phyloP scores from a whole-genome alignment of 108 stramenopile species.

The Discostella pseudostelligera region DNA sequence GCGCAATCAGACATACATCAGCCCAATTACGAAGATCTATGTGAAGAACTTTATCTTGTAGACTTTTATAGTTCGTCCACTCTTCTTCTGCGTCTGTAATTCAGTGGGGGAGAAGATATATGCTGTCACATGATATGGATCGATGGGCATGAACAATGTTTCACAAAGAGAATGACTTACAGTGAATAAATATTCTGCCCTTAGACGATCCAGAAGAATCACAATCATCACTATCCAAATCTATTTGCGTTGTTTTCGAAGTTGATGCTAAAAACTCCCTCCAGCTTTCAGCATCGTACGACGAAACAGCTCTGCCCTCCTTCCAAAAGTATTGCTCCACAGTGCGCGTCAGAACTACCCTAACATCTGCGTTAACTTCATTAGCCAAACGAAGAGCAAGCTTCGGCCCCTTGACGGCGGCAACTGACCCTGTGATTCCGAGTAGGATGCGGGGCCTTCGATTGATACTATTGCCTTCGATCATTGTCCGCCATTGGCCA shows the following conservation, averaged over 20 bases:
- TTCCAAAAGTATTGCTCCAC: slow-evolving; percentile 75
- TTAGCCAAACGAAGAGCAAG: slow-evolving; percentile 62
- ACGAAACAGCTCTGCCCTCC: slow-evolving; percentile 25
- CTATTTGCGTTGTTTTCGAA: not conserved
- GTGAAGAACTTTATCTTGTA: slow-evolving; percentile 87
- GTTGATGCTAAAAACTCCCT: slow-evolving; percentile 27
- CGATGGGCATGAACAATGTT: not conserved
- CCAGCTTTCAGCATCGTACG: slow-evolving; percentile 65
- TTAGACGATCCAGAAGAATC: slow-evolving; percentile 24
- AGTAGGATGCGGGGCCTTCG: slow-evolving; percentile 57
- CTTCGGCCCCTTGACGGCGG: slow-evolving; percentile 86
- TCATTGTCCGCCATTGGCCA: no score
- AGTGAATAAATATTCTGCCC: slow-evolving; percentile 38
- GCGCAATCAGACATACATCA: slow-evolving; percentile 78
- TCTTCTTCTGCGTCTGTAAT: slow-evolving; percentile 71
- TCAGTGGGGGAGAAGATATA: not conserved
- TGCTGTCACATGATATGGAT: not conserved
- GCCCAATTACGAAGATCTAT: slow-evolving; percentile 92
- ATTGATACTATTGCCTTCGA: no score
- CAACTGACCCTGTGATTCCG: slow-evolving; percentile 85
- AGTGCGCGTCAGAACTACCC: slow-evolving; percentile 65
- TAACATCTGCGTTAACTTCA: slow-evolving; percentile 47
- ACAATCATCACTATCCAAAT: not conserved
- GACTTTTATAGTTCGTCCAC: slow-evolving; percentile 72
- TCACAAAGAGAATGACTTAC: slow-evolving; percentile 17